These are phyloP conservation scores for Botryotinia calthae DNA, from an alignment of 2,329 filamentous ascomycete species.

Conservation along the genomic window DNA sequence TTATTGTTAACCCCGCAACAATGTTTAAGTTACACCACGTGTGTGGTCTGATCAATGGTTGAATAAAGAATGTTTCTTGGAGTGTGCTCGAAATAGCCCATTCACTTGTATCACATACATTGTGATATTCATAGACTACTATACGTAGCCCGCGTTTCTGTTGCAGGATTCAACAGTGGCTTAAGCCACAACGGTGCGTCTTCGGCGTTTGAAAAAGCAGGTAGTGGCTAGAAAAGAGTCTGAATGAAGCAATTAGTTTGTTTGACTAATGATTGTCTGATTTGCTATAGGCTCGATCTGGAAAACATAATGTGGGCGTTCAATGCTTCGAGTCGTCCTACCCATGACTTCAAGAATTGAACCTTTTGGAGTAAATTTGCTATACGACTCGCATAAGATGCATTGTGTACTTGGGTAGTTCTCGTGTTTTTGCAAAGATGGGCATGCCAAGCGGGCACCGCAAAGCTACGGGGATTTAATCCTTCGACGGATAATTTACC, in stretches of 20 bases:
- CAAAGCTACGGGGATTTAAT: neutral
- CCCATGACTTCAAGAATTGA: neutral
- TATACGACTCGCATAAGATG: conserved; percentile 1
- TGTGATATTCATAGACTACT: neutral
- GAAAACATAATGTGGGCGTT: neutral
- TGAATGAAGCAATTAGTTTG: neutral
- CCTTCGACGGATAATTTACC: neutral
- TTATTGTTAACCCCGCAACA: conserved; percentile 3
- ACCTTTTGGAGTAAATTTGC: neutral
- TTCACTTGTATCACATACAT: neutral
- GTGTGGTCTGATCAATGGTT: neutral
- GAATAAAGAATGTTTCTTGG: neutral
- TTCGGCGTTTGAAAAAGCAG: neutral
- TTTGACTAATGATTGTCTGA: neutral
- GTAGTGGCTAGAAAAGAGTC: neutral
- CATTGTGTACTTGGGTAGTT: neutral
- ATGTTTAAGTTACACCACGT: neutral
- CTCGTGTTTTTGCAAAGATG: neutral
- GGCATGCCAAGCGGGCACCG: neutral
- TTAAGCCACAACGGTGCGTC: conserved; percentile 11
- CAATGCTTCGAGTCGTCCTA: neutral
- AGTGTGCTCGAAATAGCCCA: neutral
- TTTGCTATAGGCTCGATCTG: neutral
- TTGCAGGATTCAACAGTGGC: conserved; percentile 1
- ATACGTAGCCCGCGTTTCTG: neutral